A percentile compares a stretch with the other conserved stretches of the same genome.
Conservation (phyloP, 768 basidiomycete species). For the Kwoniella bestiolae region DNA sequence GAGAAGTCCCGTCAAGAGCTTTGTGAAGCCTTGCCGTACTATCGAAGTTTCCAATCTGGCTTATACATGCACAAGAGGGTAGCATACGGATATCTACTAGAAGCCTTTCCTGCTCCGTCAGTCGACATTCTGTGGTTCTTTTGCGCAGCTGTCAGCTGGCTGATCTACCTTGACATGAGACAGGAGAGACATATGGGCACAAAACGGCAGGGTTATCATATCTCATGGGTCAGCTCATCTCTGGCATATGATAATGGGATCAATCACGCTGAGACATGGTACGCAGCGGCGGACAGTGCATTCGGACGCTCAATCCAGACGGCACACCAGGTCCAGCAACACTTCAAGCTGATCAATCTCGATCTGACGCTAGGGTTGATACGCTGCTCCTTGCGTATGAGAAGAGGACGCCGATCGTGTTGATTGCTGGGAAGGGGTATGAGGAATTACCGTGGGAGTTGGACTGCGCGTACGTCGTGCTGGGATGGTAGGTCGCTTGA, state of each 20-base stretch:
- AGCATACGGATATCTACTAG: slow-evolving; percentile 47
- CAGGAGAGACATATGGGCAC: slow-evolving; percentile 48
- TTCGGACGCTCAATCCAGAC: slow-evolving; percentile 7
- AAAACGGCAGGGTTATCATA: slow-evolving; percentile 42
- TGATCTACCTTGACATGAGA: slow-evolving; percentile 1
- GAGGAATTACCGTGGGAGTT: slow-evolving; percentile 39
- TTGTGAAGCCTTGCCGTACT: slow-evolving; percentile 51
- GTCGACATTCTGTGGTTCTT: not conserved
- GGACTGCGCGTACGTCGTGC: slow-evolving; percentile 39
- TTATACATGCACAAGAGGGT: slow-evolving; percentile 40
- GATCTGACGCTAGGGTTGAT: slow-evolving; percentile 35
- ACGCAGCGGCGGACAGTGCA: slow-evolving; percentile 43
- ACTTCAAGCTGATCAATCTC: slow-evolving; percentile 41
- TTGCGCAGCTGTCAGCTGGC: not conserved
- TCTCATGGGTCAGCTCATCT: slow-evolving; percentile 44
- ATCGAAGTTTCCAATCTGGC: slow-evolving; percentile 48
- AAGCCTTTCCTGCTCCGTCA: slow-evolving; percentile 46
- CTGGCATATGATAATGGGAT: not conserved
- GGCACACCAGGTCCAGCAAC: slow-evolving; percentile 10
- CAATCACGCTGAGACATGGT: not conserved
- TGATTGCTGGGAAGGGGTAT: slow-evolving; percentile 48
- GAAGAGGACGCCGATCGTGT: slow-evolving; percentile 36
- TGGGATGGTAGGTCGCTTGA: slow-evolving; percentile 42
- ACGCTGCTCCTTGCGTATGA: slow-evolving; percentile 34
- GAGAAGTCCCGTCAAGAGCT: slow-evolving; percentile 52